These are phyloP conservation scores for Aspergillus hortae DNA, from an alignment of 2,329 filamentous ascomycete species.

Conservation along the genomic window DNA sequence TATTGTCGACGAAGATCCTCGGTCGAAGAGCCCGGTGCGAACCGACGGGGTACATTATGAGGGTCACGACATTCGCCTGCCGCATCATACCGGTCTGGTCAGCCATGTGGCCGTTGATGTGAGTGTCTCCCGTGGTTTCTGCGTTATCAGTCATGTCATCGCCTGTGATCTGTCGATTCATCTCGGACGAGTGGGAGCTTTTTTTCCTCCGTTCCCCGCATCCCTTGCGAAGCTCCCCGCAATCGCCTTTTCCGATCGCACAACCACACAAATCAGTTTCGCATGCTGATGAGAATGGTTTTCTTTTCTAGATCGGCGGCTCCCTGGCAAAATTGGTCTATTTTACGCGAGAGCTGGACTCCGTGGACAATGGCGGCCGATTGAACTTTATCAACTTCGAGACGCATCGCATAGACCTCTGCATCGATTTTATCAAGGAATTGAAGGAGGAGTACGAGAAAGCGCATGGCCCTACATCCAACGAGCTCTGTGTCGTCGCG, in stretches of 20 bases:
- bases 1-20: constrained; percentile 79
- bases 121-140: constrained; percentile 40
- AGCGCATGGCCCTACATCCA: constrained; percentile 65
- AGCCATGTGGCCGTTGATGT: constrained; percentile 97
- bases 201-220: constrained; percentile 28
- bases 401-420: constrained; percentile 89
- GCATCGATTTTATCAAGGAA: constrained; percentile 84
- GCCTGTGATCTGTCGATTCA: background rate
- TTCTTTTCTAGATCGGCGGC: constrained; percentile 77
- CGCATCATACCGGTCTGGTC: constrained; percentile 90
- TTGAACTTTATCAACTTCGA: constrained; percentile 96
- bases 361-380: constrained; percentile 76
- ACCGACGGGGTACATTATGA: constrained; percentile 63
- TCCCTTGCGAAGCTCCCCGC: constrained; percentile 23
- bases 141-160: constrained; percentile 9
- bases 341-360: constrained; percentile 83
- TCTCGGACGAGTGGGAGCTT: constrained; percentile 2
- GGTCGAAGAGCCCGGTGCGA: constrained; percentile 47
- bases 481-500: constrained; percentile 85
- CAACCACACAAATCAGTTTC: constrained; percentile 1
- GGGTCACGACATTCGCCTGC: constrained; percentile 90
- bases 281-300: constrained; percentile 6
- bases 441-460: constrained; percentile 77
- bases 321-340: constrained; percentile 96
- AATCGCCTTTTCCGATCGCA: constrained; percentile 16